Conservation (phyloP, 2,329 filamentous ascomycete genomes). For the Trichophyton rubrum region DNA sequence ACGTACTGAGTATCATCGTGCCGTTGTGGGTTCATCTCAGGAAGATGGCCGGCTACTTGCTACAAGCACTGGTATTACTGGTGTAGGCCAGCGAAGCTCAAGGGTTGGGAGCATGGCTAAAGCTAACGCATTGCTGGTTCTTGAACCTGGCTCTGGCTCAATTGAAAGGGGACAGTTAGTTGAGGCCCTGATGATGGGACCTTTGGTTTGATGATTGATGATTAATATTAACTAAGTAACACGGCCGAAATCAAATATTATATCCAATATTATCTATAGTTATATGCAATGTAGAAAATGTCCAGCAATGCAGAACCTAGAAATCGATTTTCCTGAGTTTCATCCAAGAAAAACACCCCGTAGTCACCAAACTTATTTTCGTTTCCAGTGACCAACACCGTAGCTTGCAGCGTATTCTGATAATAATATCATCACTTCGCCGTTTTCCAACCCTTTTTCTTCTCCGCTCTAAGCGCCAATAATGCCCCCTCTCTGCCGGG, state of each 20-base stretch:
- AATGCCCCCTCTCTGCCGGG: conserved; percentile 52
- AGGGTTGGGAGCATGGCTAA: conserved; percentile 76
- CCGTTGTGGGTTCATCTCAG: conserved; percentile 50
- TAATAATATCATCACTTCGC: conserved; percentile 9
- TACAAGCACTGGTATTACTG: conserved; percentile 60
- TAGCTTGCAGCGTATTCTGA: not conserved
- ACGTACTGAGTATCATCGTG: conserved; percentile 84
- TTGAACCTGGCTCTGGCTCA: conserved; percentile 37
- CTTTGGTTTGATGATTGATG: conserved; percentile 20
- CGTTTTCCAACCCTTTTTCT: conserved; percentile 41
- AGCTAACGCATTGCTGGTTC: conserved; percentile 73
- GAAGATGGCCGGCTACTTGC: conserved; percentile 58
- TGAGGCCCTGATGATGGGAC: conserved; percentile 67
- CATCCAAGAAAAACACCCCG: not conserved
- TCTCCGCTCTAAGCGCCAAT: conserved; percentile 41
- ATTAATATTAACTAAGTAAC: not conserved
- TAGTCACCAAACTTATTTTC: not conserved
- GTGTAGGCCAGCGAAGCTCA: conserved; percentile 61
- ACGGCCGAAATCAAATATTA: not conserved
- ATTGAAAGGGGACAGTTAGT: conserved; percentile 57
- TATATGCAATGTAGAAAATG: not conserved
- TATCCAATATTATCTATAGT: not conserved
- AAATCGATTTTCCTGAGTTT: not conserved
- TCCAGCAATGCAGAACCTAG: not conserved
- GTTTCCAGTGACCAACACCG: not conserved